phyloP scores from a whole-genome alignment of 179 eudicot species.

The Corrigiola litoralis region DNA sequence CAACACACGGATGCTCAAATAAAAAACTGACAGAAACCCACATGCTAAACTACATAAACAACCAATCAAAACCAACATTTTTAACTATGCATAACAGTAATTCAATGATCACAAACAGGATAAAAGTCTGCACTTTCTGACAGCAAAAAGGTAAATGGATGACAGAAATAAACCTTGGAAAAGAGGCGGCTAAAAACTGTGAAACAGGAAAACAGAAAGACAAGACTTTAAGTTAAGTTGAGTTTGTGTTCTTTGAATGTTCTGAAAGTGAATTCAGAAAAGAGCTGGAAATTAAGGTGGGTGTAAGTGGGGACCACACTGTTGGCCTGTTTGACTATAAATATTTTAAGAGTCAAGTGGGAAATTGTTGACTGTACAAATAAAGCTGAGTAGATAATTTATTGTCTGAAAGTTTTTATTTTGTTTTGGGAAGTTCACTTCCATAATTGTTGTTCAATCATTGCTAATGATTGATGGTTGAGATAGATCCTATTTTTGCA shows the following conservation, averaged over 20 bases:
- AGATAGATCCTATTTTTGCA: no score
- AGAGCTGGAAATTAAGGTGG: constrained; percentile 23
- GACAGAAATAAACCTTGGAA: constrained; percentile 16
- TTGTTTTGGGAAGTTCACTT: not conserved
- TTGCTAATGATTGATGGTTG: not conserved
- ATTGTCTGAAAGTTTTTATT: not conserved
- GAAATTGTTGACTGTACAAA: constrained; percentile 24
- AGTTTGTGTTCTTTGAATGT: not conserved
- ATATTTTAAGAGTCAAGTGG: constrained; percentile 24
- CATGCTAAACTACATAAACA: not conserved
- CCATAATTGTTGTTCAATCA: not conserved
- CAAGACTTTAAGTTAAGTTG: no score
- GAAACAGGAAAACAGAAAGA: not conserved
- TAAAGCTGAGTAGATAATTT: not conserved
- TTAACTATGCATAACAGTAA: not conserved
- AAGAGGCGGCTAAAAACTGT: constrained; percentile 14
- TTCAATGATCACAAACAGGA: not conserved
- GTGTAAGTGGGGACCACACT: not conserved
- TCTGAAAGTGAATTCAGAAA: not conserved
- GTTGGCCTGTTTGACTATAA: constrained; percentile 7
- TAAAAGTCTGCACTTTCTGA: not conserved
- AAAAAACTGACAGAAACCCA: constrained; percentile 13
- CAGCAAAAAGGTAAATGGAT: not conserved
- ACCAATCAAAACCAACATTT: not conserved
- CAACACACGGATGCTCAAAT: no score